These are phyloP conservation scores for Neofusicoccum sp. DNA, from an alignment of 2,329 filamentous ascomycete species.

Conservation along the genomic window DNA sequence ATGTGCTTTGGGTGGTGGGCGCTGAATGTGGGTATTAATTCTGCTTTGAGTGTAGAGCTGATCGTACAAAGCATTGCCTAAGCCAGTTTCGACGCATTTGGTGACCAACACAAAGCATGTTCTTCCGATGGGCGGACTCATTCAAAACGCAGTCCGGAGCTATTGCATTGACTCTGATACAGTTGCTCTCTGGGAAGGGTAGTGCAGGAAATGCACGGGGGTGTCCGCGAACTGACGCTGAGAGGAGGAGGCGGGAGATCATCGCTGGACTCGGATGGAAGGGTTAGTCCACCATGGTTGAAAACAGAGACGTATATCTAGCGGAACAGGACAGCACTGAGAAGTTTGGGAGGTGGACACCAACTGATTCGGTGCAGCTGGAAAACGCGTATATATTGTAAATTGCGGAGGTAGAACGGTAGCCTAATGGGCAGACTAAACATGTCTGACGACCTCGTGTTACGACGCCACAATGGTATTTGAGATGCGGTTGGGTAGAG, in stretches of 20 bases:
- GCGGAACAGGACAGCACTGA: neutral
- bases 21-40: too few relatives aligned
- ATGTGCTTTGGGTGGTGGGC: too few relatives aligned
- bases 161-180: slow-evolving; percentile 14
- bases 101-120: slow-evolving; percentile 30
- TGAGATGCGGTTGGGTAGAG: neutral
- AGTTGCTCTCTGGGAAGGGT: too few relatives aligned
- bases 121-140: slow-evolving; percentile 25
- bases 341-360: neutral
- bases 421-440: neutral
- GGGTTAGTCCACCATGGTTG: neutral
- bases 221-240: too few relatives aligned
- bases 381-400: neutral
- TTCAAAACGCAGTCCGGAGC: slow-evolving; percentile 23
- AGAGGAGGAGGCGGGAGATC: neutral
- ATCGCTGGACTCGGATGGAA: neutral
- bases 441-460: neutral
- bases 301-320: neutral
- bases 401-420: neutral
- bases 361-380: neutral
- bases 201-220: too few relatives aligned
- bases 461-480: neutral
- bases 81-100: slow-evolving; percentile 25
- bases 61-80: too few relatives aligned
- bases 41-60: too few relatives aligned